Evolutionary conservation across 306 rosid species (phyloP), one percentile per base, ranked within the genome.

Genomic region (Rosa rugosa): DNA sequence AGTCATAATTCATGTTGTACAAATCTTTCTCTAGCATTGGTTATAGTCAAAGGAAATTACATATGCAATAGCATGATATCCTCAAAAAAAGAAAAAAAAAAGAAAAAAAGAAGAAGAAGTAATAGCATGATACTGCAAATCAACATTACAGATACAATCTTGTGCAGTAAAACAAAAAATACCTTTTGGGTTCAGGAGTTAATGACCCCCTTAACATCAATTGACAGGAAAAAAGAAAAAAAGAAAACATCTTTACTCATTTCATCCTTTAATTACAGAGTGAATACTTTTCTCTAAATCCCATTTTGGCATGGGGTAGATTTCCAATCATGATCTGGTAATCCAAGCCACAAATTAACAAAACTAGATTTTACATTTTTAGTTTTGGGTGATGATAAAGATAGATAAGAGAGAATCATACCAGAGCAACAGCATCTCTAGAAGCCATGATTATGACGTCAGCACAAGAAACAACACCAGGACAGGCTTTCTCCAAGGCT

Each of bases 391-490:
- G 14, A 20, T 17, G 44, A 62, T 0, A 62, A 4, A 44, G 5
- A 63, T 3, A 12, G 34, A 17, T 27, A 75, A 60, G 8, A 17
- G 50, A 53, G 75, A 5, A 3, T 23, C 51, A 49, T 77, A 89
- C 91, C 94, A 94, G 84, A 23, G 86, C 86, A 13, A 94, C 97
- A 22, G 96, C 99, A 77, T 95, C 99, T 87, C 98, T 86, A 0
- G 98, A 51, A 0, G 98, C 98, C 89, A 95, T 88, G 77, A 95
- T 95, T 51, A 92, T 73, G 83, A 92, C 86, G 77, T 95, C 98
- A 0, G 99, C 97, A 54, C 99, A 95, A 20, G 99, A 95, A 80
- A 95, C 98, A 73, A 90, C 86, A 17, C 90, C 94, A 2, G 94
- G 94, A 69, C 94, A 95, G 8, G 38, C 84, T 11, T 80, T 77